A percentile compares a stretch with the other conserved stretches of the same genome.
Conservation (phyloP, 768 basidiomycete species). For the Tubosaeta sp. region DNA sequence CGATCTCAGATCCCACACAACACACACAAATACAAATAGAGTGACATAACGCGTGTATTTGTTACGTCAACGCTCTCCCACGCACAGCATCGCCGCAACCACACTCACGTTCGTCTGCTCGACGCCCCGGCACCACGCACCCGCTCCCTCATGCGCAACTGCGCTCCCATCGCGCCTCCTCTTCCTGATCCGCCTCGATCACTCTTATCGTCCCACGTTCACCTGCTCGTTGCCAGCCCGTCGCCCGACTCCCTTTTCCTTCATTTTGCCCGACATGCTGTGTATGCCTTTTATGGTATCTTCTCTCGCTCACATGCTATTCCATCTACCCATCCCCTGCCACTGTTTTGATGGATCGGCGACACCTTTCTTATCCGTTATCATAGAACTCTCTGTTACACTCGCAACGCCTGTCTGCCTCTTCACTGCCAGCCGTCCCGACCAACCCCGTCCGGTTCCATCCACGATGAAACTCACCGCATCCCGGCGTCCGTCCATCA, state of each 20-base stretch:
- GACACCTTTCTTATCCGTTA: neutral
- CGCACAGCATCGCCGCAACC: slow-evolving; percentile 24
- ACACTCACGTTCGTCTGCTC: neutral
- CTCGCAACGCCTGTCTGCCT: neutral
- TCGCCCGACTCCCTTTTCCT: neutral
- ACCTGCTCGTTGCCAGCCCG: neutral
- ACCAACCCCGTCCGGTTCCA: slow-evolving; percentile 13
- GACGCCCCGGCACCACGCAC: neutral
- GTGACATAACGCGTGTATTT: slow-evolving; percentile 30
- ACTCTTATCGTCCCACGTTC: neutral
- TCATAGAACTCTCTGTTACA: neutral
- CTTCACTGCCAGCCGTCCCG: slow-evolving; percentile 15
- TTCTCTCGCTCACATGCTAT: neutral
- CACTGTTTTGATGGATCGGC: slow-evolving; percentile 12
- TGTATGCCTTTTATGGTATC: neutral
- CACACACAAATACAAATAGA: slow-evolving; percentile 20
- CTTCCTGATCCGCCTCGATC: neutral
- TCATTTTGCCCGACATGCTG: neutral
- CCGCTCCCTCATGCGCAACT: slow-evolving; percentile 8
- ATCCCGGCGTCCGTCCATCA: neutral
- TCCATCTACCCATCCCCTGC: neutral
- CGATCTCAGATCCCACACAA: slow-evolving; percentile 26
- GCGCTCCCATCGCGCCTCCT: slow-evolving; percentile 11
- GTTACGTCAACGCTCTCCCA: slow-evolving; percentile 32
- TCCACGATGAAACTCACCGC: slow-evolving; percentile 6